Conservation (phyloP, 1,139 yeast genomes). For the Suhomyces kunorum region DNA sequence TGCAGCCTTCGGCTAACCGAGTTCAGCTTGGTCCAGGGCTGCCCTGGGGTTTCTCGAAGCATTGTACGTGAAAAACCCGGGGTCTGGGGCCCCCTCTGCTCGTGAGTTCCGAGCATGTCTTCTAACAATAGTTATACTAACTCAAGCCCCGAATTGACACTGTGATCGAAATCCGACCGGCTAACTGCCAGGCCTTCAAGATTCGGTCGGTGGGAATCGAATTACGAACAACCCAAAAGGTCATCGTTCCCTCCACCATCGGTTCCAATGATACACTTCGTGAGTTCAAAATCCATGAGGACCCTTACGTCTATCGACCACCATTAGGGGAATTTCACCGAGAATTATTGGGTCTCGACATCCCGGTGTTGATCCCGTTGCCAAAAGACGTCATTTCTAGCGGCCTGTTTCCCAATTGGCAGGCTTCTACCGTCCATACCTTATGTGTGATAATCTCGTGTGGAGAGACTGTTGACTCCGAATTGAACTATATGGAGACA, state of each 20-base stretch:
- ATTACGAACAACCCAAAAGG: slow-evolving; percentile 41
- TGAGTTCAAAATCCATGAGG: slow-evolving; percentile 39
- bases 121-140: slow-evolving; percentile 14
- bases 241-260: slow-evolving; percentile 42
- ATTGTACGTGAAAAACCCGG: slow-evolving; percentile 29
- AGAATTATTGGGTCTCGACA: slow-evolving; percentile 53
- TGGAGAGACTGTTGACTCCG: slow-evolving; percentile 37
- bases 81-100: too few relatives aligned
- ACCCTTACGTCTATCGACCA: slow-evolving; percentile 40
- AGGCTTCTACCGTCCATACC: slow-evolving; percentile 41
- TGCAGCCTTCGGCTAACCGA: slow-evolving; percentile 48
- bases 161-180: slow-evolving; percentile 40
- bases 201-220: slow-evolving; percentile 41
- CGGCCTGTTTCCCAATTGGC: slow-evolving; percentile 42
- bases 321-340: slow-evolving; percentile 38
- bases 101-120: neutral
- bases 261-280: slow-evolving; percentile 43
- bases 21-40: slow-evolving; percentile 53
- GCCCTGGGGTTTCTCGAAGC: slow-evolving; percentile 66
- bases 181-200: slow-evolving; percentile 39
- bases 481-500: slow-evolving; percentile 31
- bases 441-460: slow-evolving; percentile 36
- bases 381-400: slow-evolving; percentile 54
- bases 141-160: slow-evolving; percentile 47
- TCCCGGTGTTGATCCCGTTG: slow-evolving; percentile 61